Conservation (phyloP, 139 green algal species). For the Microglena sp. region DNA sequence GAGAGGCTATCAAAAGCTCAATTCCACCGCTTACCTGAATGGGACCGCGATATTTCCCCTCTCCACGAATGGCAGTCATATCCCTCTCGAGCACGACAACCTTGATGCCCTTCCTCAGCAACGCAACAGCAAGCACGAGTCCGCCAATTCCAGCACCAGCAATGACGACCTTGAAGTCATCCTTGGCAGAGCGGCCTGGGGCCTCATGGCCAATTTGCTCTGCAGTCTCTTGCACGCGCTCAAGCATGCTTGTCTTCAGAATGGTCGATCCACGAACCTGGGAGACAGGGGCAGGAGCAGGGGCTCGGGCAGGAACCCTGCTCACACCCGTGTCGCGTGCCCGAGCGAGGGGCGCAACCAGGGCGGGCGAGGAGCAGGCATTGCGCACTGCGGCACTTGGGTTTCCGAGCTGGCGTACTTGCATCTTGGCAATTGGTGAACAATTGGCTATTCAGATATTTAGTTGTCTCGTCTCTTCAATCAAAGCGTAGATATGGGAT, state of each 20-base stretch:
- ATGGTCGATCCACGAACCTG: neutral
- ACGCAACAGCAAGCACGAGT: slow-evolving; percentile 71
- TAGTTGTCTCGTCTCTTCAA: no score
- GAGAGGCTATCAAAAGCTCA: no score
- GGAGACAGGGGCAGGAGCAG: neutral
- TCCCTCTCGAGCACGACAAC: slow-evolving; percentile 83
- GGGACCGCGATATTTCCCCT: slow-evolving; percentile 89
- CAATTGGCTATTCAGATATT: no score
- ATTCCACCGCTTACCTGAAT: slow-evolving; percentile 87
- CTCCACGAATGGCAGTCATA: slow-evolving; percentile 81
- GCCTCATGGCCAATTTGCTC: neutral
- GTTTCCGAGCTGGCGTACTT: no score
- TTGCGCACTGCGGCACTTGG: neutral
- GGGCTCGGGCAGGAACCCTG: neutral
- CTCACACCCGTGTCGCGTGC: neutral
- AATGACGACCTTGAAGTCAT: slow-evolving; percentile 6
- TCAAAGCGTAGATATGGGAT: no score
- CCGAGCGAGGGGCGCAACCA: neutral
- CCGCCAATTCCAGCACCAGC: slow-evolving; percentile 80
- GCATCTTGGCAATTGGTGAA: no score
- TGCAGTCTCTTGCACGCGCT: neutral
- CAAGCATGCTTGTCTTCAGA: neutral
- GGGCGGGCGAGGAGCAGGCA: neutral
- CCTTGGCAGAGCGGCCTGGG: neutral
- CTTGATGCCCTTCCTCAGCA: slow-evolving; percentile 74